phyloP scores from a whole-genome alignment of 176 grass and related monocot species.

The Hordeum vulgare region DNA sequence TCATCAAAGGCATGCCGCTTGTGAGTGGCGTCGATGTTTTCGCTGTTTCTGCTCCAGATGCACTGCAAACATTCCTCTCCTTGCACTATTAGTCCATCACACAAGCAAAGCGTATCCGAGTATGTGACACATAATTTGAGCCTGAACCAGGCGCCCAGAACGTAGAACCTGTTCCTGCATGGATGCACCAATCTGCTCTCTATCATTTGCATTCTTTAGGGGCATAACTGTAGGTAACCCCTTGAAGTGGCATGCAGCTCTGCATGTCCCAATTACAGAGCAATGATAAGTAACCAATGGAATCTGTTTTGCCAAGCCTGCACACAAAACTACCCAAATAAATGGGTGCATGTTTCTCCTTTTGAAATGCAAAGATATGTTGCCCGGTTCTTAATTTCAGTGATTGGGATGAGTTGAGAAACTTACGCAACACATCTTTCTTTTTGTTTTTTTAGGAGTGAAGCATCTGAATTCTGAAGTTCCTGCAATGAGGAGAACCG shows the following conservation, averaged over 20 bases:
- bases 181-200: neutral
- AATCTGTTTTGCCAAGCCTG: neutral
- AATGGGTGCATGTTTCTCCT: neutral
- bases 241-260: neutral
- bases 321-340: neutral
- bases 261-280: neutral
- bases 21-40: neutral
- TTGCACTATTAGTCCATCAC: neutral
- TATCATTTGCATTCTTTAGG: neutral
- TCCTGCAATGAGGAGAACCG: neutral
- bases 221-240: too few relatives aligned
- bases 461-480: slow-evolving; percentile 26
- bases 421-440: neutral
- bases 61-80: neutral
- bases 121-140: slow-evolving; percentile 12
- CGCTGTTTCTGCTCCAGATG: neutral
- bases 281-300: neutral
- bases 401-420: neutral
- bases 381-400: neutral
- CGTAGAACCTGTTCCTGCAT: slow-evolving; percentile 1
- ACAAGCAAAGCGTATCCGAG: neutral
- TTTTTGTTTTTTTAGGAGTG: neutral
- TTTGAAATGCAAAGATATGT: neutral
- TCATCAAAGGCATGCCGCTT: neutral
- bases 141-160: too few relatives aligned